These are phyloP conservation scores for Novymonas esmeraldas DNA, from an alignment of 208 protist species.

Conservation along the genomic window DNA sequence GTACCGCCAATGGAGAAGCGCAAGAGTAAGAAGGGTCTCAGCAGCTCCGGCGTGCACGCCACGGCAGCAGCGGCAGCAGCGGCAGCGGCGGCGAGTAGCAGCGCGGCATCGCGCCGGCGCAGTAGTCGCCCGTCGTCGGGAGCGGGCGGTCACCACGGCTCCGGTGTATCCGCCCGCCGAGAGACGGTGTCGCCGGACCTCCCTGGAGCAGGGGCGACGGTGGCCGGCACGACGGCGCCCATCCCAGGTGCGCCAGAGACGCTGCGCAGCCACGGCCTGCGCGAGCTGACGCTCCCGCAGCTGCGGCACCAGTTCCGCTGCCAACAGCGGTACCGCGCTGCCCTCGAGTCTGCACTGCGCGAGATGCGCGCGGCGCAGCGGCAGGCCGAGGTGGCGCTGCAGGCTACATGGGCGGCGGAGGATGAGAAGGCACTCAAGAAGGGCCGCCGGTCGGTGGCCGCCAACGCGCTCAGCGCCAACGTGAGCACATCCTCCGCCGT, in stretches of 20 bases:
- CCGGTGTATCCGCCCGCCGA: background rate
- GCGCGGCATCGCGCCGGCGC: background rate
- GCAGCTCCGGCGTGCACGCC: background rate
- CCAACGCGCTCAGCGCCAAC: background rate
- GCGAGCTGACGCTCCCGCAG: slow-evolving; percentile 64
- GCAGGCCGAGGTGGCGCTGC: slow-evolving; percentile 42
- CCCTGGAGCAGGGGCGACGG: background rate
- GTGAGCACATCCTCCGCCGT: background rate
- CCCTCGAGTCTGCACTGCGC: slow-evolving; percentile 44
- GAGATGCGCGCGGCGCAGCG: slow-evolving; percentile 38
- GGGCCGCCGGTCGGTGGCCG: slow-evolving; percentile 8
- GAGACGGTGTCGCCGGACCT: background rate
- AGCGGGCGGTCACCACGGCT: background rate
- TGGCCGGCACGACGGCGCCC: background rate
- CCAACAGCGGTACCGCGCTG: slow-evolving; percentile 59
- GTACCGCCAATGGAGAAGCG: slow-evolving; percentile 12
- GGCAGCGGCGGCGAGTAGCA: background rate
- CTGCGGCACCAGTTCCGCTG: slow-evolving; percentile 69
- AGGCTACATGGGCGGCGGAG: slow-evolving; percentile 54
- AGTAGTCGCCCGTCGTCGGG: background rate
- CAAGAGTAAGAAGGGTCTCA: background rate
- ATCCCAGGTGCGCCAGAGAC: background rate
- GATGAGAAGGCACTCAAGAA: slow-evolving; percentile 45
- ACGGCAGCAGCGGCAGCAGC: background rate
- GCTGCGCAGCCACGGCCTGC: slow-evolving; percentile 19